Percentiles rank a stretch among this genome's conserved stretches.
phyloP scores from a whole-genome alignment of 305 asterid genomes.

The Fraxinus nigra region DNA sequence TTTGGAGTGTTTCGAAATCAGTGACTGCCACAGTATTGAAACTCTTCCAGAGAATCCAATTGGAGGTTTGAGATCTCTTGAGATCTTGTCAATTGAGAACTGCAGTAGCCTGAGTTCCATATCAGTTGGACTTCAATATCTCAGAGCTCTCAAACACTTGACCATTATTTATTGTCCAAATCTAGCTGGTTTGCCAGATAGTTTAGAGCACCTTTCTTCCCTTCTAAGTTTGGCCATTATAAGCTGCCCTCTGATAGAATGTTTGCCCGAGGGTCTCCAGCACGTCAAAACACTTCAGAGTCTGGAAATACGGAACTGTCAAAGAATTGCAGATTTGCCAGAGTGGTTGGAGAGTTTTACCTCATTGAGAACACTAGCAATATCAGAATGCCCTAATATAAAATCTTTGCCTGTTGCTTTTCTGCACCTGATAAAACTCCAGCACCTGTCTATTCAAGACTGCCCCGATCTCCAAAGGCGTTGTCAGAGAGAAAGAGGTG shows the following conservation, averaged over 20 bases:
- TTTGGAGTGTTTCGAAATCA: slow-evolving; percentile 27
- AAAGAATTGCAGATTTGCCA: slow-evolving; percentile 26
- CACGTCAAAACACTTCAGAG: slow-evolving; percentile 27
- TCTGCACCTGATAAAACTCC: slow-evolving; percentile 23
- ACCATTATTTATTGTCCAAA: slow-evolving; percentile 32
- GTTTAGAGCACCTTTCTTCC: slow-evolving; percentile 12
- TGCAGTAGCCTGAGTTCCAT: slow-evolving; percentile 22
- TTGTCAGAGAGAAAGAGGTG: slow-evolving; percentile 25
- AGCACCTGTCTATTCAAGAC: slow-evolving; percentile 30
- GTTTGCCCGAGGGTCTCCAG: slow-evolving; percentile 25
- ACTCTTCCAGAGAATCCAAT: slow-evolving; percentile 8
- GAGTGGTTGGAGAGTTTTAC: slow-evolving; percentile 37
- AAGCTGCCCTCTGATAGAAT: slow-evolving; percentile 28
- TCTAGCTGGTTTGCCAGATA: slow-evolving; percentile 20
- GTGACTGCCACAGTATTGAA: slow-evolving; percentile 22
- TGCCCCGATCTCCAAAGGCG: slow-evolving; percentile 31
- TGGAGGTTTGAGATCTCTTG: slow-evolving; percentile 29
- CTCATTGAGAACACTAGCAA: slow-evolving; percentile 30
- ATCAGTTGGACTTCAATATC: neutral
- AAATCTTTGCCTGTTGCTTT: slow-evolving; percentile 32
- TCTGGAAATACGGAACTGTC: slow-evolving; percentile 29
- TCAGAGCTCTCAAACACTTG: slow-evolving; percentile 22
- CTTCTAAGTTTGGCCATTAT: slow-evolving; percentile 29
- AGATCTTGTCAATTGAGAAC: slow-evolving; percentile 29
- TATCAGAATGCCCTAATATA: slow-evolving; percentile 28